Percentiles rank a stretch among this genome's conserved stretches.
Conservation (phyloP, 345 rosid genomes). For the Citrus inodora region DNA sequence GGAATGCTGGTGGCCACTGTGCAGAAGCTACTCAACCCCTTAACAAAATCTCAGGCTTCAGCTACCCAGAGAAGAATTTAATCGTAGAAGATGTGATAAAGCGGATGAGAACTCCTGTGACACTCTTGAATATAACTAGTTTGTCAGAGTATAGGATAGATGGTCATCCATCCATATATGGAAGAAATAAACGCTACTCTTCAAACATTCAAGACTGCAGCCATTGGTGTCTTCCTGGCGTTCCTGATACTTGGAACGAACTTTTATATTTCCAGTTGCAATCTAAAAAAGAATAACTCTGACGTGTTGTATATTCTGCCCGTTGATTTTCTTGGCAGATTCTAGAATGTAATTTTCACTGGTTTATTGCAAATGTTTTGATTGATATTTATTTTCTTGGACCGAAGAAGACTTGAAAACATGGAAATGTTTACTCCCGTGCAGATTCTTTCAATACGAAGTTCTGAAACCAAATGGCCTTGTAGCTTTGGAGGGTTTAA, state of each 20-base stretch:
- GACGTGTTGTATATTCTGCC: neutral
- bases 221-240: constrained; percentile 97
- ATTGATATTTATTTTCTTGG: neutral
- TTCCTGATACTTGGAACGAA: constrained; percentile 90
- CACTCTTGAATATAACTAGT: constrained; percentile 54
- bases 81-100: constrained; percentile 49
- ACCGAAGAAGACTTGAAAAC: no score
- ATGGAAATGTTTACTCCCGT: neutral
- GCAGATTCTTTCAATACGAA: neutral
- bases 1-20: constrained; percentile 93
- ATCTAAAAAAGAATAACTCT: constrained; percentile 10
- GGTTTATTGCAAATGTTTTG: neutral
- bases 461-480: neutral
- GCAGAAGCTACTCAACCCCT: constrained; percentile 59
- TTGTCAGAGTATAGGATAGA: constrained; percentile 64
- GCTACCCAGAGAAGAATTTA: constrained; percentile 43
- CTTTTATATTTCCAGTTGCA: constrained; percentile 61
- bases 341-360: neutral
- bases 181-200: constrained; percentile 41
- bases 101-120: constrained; percentile 72
- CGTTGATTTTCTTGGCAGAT: neutral
- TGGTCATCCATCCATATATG: constrained; percentile 72
- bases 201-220: constrained; percentile 76
- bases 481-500: neutral
- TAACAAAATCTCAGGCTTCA: constrained; percentile 28